Percentiles rank a stretch among this genome's conserved stretches.
These are phyloP conservation scores for Colletotrichum neosansevieriae DNA, from an alignment of 2,329 filamentous ascomycete genomes.

Conservation along the genomic window DNA sequence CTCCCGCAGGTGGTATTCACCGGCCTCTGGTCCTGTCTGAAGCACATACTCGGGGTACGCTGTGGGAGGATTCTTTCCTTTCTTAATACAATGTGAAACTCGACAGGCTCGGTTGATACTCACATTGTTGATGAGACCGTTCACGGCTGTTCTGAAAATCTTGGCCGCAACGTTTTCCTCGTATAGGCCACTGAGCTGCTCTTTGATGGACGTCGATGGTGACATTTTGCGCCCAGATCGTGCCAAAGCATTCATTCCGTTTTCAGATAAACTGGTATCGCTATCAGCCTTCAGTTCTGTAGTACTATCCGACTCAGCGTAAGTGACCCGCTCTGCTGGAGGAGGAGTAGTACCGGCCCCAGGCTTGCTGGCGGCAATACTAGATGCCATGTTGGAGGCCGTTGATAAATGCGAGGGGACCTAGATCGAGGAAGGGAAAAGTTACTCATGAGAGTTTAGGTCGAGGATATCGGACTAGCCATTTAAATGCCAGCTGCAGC, in stretches of 20 bases:
- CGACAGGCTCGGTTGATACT: neutral
- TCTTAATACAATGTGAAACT: neutral
- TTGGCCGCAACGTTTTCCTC: constrained; percentile 42
- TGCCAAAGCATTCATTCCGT: neutral
- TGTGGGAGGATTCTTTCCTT: constrained; percentile 34
- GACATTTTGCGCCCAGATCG: neutral
- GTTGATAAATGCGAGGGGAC: neutral
- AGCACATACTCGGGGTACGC: constrained; percentile 43
- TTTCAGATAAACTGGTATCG: constrained; percentile 34
- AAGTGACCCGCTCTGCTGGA: neutral
- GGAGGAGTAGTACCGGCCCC: neutral
- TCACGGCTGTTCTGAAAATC: constrained; percentile 39
- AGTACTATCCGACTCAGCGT: constrained; percentile 25
- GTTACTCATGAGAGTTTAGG: constrained; percentile 1
- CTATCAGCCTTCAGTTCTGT: constrained; percentile 29
- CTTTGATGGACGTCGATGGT: constrained; percentile 13
- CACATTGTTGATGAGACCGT: constrained; percentile 39
- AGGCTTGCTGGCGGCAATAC: neutral
- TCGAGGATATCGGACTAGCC: neutral
- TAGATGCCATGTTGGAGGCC: constrained; percentile 9
- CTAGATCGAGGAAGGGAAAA: neutral
- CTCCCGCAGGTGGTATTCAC: constrained; percentile 39
- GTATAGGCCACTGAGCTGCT: constrained; percentile 33
- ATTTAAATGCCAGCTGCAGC: constrained; percentile 15
- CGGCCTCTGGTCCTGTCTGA: constrained; percentile 39